phyloP scores from a whole-genome alignment of 768 basidiomycete species.

The Termitomyces sp. region DNA sequence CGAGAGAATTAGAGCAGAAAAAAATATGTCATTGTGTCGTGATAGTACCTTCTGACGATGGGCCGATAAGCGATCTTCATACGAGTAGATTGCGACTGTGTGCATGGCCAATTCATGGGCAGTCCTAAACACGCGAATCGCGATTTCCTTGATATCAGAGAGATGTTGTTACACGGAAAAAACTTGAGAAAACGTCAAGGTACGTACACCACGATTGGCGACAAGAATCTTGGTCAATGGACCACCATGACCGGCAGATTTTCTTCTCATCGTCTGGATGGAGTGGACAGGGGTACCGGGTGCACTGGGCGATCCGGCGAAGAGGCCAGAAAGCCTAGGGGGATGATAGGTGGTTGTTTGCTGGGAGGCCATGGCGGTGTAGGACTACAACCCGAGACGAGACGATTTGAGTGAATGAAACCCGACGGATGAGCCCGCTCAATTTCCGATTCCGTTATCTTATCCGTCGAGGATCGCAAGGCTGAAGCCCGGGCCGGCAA shows the following conservation, averaged over 20 bases:
- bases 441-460: conserved; percentile 13
- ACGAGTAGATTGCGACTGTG: conserved; percentile 98
- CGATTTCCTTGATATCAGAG: conserved; percentile 80
- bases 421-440: conserved; percentile 15
- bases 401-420: conserved; percentile 11
- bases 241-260: conserved; percentile 86
- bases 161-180: conserved; percentile 9
- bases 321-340: conserved; percentile 68
- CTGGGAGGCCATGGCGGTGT: conserved; percentile 39
- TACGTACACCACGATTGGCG: conserved; percentile 84
- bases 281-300: conserved; percentile 87
- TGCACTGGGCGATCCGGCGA: conserved; percentile 69
- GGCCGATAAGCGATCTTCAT: conserved; percentile 93
- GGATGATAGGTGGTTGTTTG: conserved; percentile 55
- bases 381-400: conserved; percentile 1
- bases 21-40: conserved; percentile 7
- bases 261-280: conserved; percentile 88
- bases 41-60: conserved; percentile 89
- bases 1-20: conserved; percentile 28
- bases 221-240: conserved; percentile 90
- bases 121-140: conserved; percentile 96
- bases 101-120: conserved; percentile 99
- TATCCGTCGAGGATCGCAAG: neutral
- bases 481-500: neutral
- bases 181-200: conserved; percentile 9